phyloP scores from a whole-genome alignment of 2,329 filamentous ascomycete species.

The Dactylonectria estremocensis region DNA sequence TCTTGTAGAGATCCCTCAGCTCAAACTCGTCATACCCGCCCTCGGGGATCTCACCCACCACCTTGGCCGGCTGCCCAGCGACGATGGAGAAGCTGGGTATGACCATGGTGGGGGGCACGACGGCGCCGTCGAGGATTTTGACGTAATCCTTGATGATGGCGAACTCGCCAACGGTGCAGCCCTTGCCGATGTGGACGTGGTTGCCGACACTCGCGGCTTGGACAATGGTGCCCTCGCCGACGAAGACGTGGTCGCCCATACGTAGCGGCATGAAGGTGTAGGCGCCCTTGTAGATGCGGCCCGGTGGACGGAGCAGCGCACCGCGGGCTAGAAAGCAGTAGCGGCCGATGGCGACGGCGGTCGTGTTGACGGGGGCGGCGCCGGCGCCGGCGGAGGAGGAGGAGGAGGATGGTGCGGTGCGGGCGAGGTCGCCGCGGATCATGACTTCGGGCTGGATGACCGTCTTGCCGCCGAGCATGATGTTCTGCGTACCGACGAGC shows the following conservation, averaged over 20 bases:
- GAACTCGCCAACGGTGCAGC: constrained; percentile 86
- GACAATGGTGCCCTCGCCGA: constrained; percentile 82
- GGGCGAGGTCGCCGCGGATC: constrained; percentile 90
- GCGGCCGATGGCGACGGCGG: constrained; percentile 88
- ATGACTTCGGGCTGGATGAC: constrained; percentile 97
- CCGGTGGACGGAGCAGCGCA: constrained; percentile 85
- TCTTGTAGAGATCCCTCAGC: constrained; percentile 75
- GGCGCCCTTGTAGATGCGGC: constrained; percentile 82
- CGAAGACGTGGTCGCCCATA: constrained; percentile 94
- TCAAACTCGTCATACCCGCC: constrained; percentile 77
- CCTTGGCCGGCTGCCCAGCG: constrained; percentile 83
- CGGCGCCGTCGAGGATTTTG: constrained; percentile 85
- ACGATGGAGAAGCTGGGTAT: constrained; percentile 94
- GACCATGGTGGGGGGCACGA: constrained; percentile 90
- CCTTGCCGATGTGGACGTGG: constrained; percentile 87
- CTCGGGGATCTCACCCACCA: constrained; percentile 86
- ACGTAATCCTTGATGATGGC: constrained; percentile 96
- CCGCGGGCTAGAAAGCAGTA: constrained; percentile 91
- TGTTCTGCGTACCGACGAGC: constrained; percentile 96
- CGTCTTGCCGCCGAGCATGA: constrained; percentile 95
- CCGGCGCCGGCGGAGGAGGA: constrained; percentile 51
- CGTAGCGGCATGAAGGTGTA: constrained; percentile 91
- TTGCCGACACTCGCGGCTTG: constrained; percentile 87
- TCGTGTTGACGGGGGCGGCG: constrained; percentile 65
- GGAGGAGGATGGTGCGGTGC: constrained; percentile 63